phyloP scores from a whole-genome alignment of 176 grass and related monocot genomes.

The Saccharum spontaneum region DNA sequence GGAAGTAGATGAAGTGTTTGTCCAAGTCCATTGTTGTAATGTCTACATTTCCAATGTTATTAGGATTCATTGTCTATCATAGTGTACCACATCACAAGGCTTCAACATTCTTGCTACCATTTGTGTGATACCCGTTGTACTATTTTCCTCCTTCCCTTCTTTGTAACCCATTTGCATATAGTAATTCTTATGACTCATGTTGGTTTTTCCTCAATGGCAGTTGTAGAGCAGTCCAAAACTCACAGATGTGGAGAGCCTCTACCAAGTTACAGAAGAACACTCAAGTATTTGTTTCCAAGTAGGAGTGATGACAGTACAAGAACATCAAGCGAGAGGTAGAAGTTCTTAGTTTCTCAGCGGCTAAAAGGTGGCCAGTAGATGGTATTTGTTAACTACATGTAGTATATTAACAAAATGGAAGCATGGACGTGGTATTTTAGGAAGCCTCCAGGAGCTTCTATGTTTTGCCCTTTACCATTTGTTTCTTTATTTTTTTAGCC shows the following conservation, averaged over 20 bases:
- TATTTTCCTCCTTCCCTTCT: background rate
- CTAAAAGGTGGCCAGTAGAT: conserved; percentile 39
- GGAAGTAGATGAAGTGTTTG: background rate
- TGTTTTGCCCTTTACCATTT: conserved; percentile 4
- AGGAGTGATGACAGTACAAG: conserved; percentile 36
- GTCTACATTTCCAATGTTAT: background rate
- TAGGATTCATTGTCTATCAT: background rate
- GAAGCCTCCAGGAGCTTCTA: conserved; percentile 75
- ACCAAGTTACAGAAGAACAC: conserved; percentile 39
- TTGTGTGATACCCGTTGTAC: background rate
- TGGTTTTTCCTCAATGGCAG: conserved; percentile 19
- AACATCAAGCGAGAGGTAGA: conserved; percentile 28
- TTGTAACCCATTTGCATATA: background rate
- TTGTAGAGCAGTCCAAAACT: conserved; percentile 25
- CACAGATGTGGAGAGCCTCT: conserved; percentile 35
- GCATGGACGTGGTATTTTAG: conserved; percentile 95
- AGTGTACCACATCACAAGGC: background rate
- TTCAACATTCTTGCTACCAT: background rate
- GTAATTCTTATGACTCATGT: background rate
- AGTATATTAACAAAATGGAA: conserved; percentile 60
- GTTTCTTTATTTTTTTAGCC: background rate
- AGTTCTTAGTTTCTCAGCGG: conserved; percentile 36
- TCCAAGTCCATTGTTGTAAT: background rate
- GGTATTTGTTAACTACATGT: conserved; percentile 43
- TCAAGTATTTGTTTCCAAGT: conserved; percentile 24